A percentile compares a stretch with the other conserved stretches of the same genome.
Evolutionary conservation across 257 asterid genomes (phyloP).

Genomic region (Solanum ossicruentum): DNA sequence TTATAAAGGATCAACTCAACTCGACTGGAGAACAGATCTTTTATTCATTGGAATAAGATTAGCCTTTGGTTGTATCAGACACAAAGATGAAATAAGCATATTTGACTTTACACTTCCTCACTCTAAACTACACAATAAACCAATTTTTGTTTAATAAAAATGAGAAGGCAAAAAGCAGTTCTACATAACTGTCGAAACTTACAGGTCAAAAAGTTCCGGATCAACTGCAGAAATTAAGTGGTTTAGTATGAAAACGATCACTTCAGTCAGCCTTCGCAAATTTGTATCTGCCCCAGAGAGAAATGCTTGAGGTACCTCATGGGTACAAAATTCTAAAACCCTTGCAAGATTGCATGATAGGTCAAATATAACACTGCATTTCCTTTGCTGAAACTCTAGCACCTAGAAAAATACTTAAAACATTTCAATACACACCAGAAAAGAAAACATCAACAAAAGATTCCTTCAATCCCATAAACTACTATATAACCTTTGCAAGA

Average conservation of each 20-base stretch:
- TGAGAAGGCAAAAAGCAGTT: background rate
- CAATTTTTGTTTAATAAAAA: background rate
- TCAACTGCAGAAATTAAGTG: constrained; percentile 66
- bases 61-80: background rate
- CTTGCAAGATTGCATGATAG: constrained; percentile 89
- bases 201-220: constrained; percentile 80
- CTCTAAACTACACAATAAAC: background rate
- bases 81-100: background rate
- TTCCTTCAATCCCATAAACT: background rate
- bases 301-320: constrained; percentile 78
- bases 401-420: constrained; percentile 29
- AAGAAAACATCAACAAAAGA: background rate
- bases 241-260: constrained; percentile 66
- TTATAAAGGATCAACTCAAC: background rate
- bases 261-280: constrained; percentile 73
- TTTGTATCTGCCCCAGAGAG: constrained; percentile 72
- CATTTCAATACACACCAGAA: background rate
- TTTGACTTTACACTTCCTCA: background rate
- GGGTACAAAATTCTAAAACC: constrained; percentile 77
- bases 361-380: constrained; percentile 80
- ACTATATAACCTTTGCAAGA: background rate
- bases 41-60: background rate
- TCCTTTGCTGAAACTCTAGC: constrained; percentile 81
- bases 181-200: constrained; percentile 18
- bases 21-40: background rate